A percentile compares a stretch with the other conserved stretches of the same genome.
phyloP scores from a whole-genome alignment of 1,284 basidiomycete species.

The Ceratobasidium sp. region DNA sequence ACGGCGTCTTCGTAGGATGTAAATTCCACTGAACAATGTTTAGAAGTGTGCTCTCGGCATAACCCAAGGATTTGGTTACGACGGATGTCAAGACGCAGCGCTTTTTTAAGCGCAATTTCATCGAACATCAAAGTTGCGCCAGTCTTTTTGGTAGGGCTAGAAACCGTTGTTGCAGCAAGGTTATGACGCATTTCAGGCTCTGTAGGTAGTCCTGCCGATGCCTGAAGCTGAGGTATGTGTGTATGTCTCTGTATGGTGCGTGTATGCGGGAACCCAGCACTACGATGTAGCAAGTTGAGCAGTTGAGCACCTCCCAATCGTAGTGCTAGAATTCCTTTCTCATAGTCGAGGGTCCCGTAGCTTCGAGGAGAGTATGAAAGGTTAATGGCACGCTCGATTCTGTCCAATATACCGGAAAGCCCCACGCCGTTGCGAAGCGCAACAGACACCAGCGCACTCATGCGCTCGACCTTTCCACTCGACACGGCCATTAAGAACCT shows the following conservation, averaged over 20 bases:
- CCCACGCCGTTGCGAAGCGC: too few relatives aligned
- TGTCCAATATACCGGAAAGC: too few relatives aligned
- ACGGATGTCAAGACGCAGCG: constrained; percentile 52
- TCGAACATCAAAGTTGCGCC: constrained; percentile 52
- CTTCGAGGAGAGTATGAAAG: too few relatives aligned
- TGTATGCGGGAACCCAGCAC: not conserved
- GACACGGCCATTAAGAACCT: too few relatives aligned
- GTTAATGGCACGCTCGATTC: too few relatives aligned
- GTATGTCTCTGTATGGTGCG: not conserved
- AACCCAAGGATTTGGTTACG: constrained; percentile 55
- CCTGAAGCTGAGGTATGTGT: not conserved
- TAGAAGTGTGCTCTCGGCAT: constrained; percentile 55
- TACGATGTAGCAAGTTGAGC: not conserved
- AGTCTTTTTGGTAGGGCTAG: not conserved
- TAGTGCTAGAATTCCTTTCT: too few relatives aligned
- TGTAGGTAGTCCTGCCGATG: not conserved
- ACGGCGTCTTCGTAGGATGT: constrained; percentile 51
- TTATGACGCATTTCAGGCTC: not conserved
- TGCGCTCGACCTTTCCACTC: too few relatives aligned
- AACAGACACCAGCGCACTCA: too few relatives aligned
- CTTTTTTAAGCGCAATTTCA: constrained; percentile 53
- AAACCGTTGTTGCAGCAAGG: not conserved
- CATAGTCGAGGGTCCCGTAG: too few relatives aligned
- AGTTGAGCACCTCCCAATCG: not conserved
- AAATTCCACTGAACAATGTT: constrained; percentile 49